These are phyloP conservation scores for Ascochyta viciae-villosae DNA, from an alignment of 2,329 filamentous ascomycete genomes.

Conservation along the genomic window DNA sequence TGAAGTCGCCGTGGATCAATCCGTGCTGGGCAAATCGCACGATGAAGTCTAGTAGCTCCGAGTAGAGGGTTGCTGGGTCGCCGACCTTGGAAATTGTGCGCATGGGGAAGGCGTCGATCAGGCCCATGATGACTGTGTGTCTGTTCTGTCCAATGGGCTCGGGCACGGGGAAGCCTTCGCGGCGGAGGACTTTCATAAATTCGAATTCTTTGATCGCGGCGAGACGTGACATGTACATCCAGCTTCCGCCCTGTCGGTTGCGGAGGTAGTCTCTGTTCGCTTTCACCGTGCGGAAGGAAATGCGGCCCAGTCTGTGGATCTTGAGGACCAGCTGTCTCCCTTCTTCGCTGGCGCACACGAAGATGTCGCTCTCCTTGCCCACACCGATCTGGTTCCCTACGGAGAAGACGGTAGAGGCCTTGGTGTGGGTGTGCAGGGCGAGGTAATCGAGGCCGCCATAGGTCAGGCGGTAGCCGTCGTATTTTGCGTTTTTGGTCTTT, in stretches of 20 bases:
- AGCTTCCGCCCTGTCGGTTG: slow-evolving; percentile 79
- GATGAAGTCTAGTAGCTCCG: slow-evolving; percentile 88
- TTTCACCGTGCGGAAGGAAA: slow-evolving; percentile 96
- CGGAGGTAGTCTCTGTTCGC: slow-evolving; percentile 94
- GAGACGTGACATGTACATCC: slow-evolving; percentile 97
- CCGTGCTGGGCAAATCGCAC: slow-evolving; percentile 83
- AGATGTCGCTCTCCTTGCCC: slow-evolving; percentile 97
- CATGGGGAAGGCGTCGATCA: slow-evolving; percentile 90
- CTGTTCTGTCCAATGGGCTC: slow-evolving; percentile 86
- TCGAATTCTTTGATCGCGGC: slow-evolving; percentile 94
- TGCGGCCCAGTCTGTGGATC: slow-evolving; percentile 92
- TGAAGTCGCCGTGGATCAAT: slow-evolving; percentile 97
- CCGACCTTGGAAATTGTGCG: slow-evolving; percentile 86
- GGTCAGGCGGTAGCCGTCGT: slow-evolving; percentile 95
- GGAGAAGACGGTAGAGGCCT: slow-evolving; percentile 81
- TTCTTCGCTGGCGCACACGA: slow-evolving; percentile 83
- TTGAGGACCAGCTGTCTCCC: slow-evolving; percentile 86
- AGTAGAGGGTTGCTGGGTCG: slow-evolving; percentile 84
- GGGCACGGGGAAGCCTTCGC: slow-evolving; percentile 89
- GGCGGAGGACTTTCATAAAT: slow-evolving; percentile 86
- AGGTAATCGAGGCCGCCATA: slow-evolving; percentile 98
- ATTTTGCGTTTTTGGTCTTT: slow-evolving; percentile 92
- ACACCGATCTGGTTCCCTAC: slow-evolving; percentile 95
- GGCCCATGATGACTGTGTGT: slow-evolving; percentile 95
- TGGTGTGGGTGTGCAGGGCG: slow-evolving; percentile 88